Evolutionary conservation across 441 rosid species (phyloP).

Genomic region (Populus trichocarpa): DNA sequence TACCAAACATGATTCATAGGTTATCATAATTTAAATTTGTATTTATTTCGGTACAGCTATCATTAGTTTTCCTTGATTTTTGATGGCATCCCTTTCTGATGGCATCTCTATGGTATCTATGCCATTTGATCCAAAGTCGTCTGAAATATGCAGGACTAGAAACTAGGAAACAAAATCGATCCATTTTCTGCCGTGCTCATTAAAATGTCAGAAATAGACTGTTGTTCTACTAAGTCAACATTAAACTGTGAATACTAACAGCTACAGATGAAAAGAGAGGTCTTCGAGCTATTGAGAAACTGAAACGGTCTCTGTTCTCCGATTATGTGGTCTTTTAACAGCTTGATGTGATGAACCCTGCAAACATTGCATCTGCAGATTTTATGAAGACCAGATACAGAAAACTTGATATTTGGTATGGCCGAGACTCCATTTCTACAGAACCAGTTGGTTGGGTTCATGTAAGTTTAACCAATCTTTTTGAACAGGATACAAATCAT

Average conservation of each 20-base stretch:
- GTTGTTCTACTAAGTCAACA: neutral
- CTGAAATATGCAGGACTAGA: neutral
- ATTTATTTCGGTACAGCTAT: too few relatives aligned
- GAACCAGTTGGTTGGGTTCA: neutral
- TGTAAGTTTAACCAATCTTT: neutral
- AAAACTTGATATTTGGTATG: constrained; percentile 40
- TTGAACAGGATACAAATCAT: too few relatives aligned
- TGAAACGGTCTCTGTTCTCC: constrained; percentile 9
- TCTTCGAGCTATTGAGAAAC: constrained; percentile 27
- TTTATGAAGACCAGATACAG: constrained; percentile 29
- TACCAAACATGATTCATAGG: too few relatives aligned
- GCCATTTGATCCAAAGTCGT: neutral
- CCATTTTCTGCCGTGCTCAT: neutral
- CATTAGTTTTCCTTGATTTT: too few relatives aligned
- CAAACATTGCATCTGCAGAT: constrained; percentile 23
- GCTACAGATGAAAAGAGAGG: constrained; percentile 30
- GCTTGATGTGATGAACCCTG: constrained; percentile 33
- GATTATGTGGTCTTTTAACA: constrained; percentile 27
- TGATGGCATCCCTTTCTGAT: neutral
- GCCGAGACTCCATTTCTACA: neutral
- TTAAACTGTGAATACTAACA: neutral
- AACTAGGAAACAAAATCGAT: neutral
- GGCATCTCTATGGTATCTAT: neutral
- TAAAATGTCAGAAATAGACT: neutral
- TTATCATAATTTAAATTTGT: too few relatives aligned